These are phyloP conservation scores for Quercus robur DNA, from an alignment of 306 rosid species.

Conservation along the genomic window DNA sequence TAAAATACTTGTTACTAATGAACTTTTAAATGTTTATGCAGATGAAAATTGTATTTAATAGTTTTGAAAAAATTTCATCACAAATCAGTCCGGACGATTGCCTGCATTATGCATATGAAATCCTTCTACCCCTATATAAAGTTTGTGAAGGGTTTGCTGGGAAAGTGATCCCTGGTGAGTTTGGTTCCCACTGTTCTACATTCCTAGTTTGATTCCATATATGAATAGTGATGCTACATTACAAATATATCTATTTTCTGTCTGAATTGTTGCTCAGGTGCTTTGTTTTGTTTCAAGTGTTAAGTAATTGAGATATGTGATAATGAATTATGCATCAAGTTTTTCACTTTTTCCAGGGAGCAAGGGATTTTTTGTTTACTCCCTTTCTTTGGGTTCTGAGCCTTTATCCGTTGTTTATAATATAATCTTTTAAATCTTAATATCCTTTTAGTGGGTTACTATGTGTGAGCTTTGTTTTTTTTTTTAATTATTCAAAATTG, in stretches of 20 bases:
- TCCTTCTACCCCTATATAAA: constrained; percentile 73
- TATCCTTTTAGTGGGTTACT: no score
- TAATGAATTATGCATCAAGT: not conserved
- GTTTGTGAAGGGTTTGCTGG: constrained; percentile 86
- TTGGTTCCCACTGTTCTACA: not conserved
- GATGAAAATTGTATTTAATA: constrained; percentile 73
- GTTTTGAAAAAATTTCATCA: constrained; percentile 49
- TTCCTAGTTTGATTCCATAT: not conserved
- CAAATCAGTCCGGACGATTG: constrained; percentile 57
- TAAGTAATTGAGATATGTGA: not conserved
- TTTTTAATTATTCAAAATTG: not conserved
- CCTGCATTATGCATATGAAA: constrained; percentile 46
- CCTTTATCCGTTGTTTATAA: not conserved
- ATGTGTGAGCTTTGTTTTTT: no score
- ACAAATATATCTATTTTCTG: not conserved
- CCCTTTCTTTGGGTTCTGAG: not conserved
- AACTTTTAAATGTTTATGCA: constrained; percentile 36
- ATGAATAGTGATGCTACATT: not conserved
- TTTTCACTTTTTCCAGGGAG: not conserved
- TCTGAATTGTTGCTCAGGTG: not conserved
- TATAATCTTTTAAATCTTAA: not conserved
- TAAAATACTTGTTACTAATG: constrained; percentile 8
- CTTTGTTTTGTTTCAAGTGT: not conserved
- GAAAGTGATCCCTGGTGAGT: constrained; percentile 61
- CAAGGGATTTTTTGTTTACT: not conserved